Conservation (phyloP, 2,329 filamentous ascomycete species). For the Fusarium lyarnte region DNA sequence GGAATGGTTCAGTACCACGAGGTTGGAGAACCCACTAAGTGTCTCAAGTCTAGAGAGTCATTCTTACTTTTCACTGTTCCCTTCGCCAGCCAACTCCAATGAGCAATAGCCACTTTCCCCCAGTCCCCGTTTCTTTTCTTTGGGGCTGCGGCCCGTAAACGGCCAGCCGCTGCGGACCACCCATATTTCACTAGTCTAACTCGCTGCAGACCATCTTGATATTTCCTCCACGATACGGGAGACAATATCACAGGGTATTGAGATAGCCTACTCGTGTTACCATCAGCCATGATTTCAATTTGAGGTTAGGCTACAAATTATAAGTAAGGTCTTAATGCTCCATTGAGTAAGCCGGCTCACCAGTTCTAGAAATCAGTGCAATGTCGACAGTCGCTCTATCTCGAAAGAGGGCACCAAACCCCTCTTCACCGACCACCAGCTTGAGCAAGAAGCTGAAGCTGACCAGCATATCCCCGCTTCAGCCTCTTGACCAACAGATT, state of each 20-base stretch:
- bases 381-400: background rate
- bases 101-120: background rate
- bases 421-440: background rate
- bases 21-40: no score
- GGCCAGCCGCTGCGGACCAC: background rate
- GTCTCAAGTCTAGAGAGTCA: accelerated
- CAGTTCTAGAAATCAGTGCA: background rate
- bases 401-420: background rate
- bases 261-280: background rate
- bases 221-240: background rate
- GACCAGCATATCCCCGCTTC: background rate
- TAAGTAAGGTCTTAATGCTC: background rate
- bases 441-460: background rate
- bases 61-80: background rate
- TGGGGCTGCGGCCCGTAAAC: no score
- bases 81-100: accelerated
- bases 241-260: background rate
- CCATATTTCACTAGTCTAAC: background rate
- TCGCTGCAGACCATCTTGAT: background rate
- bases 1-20: background rate
- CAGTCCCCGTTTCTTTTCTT: background rate
- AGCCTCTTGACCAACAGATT: background rate
- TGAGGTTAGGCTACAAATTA: background rate
- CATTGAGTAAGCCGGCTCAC: background rate
- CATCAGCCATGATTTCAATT: accelerated